Base-by-base conservation (phyloP, 75 land plant species). In the Cupressus sempervirens region DNA sequence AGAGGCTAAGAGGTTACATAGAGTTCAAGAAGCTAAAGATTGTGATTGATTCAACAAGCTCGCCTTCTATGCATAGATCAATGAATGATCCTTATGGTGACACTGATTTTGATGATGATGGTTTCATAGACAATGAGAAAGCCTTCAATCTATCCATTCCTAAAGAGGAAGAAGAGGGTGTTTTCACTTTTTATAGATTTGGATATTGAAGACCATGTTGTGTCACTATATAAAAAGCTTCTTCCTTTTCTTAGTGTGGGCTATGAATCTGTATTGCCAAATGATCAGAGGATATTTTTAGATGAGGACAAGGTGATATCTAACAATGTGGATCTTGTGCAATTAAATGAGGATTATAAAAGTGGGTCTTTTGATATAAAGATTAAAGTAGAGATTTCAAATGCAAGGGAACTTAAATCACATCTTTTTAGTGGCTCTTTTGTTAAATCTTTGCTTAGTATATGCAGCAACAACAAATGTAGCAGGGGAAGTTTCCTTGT, bases 351-450 rank as follows among this genome's bases (percentile, higher is more conserved):
- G 91, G 91, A 94, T 65, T 98, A 93, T 86, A 98, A 98, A 90
- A 94, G 97, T 91, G 98, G 99, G 26, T 96, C 98, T 13, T 52
- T 98, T 20, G 99, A 98, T 75, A 86, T 98, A 75, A 98, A 96
- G 83, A 96, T 94, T 38, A 98, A 96, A 89, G 87, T 95, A 82
- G 95, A 98, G 80, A 96, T 96, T 88, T 88, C 95, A 34, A 96
- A 93, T 87, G 89, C 96, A 12, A 93, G 90, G 86, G 98, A 96
- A 70, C 91, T 98, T 35, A 96, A 94, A 88, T 93, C 95, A 3
- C 95, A 91, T 88, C 56, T 98, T 72, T 76, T 90, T 11, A 93
- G 92, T 89, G 98, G 98, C 30, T 91, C 95, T 84, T 87, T 98
- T 76, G 85, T 92, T 35, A 98, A 97, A 87, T 98, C 95, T 20